Evolutionary conservation across 495 filamentous ascomycete species (phyloP).

Genomic region (Hypoxylon fuscum): DNA sequence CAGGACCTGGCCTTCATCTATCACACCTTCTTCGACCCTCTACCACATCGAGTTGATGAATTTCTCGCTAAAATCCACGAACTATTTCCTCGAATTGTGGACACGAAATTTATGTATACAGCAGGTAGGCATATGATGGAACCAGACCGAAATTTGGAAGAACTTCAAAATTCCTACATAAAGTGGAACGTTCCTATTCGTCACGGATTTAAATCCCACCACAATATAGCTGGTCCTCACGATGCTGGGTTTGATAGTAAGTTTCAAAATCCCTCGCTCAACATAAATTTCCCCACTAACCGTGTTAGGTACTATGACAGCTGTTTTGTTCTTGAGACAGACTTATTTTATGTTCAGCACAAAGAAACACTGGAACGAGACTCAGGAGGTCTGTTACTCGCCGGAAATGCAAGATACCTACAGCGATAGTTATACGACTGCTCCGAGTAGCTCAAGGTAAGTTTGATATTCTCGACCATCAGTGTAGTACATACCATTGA

Average conservation of each 20-base stretch:
- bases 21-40: constrained; percentile 69
- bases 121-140: constrained; percentile 53
- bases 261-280: constrained; percentile 3
- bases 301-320: constrained; percentile 64
- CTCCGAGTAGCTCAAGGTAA: not conserved
- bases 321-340: constrained; percentile 69
- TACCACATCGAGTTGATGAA: constrained; percentile 69
- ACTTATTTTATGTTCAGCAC: constrained; percentile 55
- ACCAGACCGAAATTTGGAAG: constrained; percentile 56
- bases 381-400: not conserved
- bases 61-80: constrained; percentile 64
- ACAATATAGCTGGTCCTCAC: constrained; percentile 53
- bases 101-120: constrained; percentile 81
- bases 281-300: not conserved
- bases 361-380: not conserved
- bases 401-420: not conserved
- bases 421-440: not conserved
- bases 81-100: constrained; percentile 74
- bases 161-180: constrained; percentile 26
- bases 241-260: constrained; percentile 78
- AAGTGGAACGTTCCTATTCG: constrained; percentile 10
- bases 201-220: not conserved
- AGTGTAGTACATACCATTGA: not conserved
- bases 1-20: constrained; percentile 78
- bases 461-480: not conserved